Evolutionary conservation across 1,139 yeast species (phyloP).

Genomic region (Hemisphaericaspora xylofermentans): DNA sequence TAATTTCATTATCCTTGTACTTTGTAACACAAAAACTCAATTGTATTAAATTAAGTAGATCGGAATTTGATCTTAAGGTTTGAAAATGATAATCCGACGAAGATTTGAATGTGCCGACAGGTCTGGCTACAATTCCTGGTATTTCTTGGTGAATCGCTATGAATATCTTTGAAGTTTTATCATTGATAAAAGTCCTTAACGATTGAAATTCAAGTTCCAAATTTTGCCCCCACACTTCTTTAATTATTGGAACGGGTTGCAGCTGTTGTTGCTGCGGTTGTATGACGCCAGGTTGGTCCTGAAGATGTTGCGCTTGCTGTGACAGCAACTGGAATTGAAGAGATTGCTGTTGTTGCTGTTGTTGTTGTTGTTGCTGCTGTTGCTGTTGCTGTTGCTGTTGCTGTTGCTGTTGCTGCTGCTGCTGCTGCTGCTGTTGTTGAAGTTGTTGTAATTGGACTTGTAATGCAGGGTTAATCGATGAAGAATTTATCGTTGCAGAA

Average conservation of each 20-base stretch:
- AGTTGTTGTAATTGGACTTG: constrained; percentile 33
- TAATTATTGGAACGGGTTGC: constrained; percentile 40
- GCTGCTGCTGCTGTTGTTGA: constrained; percentile 20
- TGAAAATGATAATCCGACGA: constrained; percentile 94
- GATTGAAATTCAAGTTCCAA: constrained; percentile 77
- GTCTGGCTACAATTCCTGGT: constrained; percentile 95
- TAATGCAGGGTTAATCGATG: constrained; percentile 26
- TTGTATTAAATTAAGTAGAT: constrained; percentile 81
- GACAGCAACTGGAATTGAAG: constrained; percentile 15
- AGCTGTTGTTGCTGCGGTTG: constrained; percentile 19
- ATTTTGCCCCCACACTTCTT: constrained; percentile 85
- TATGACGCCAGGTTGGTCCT: constrained; percentile 13
- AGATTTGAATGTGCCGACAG: constrained; percentile 91
- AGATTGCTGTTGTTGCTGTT: constrained; percentile 13
- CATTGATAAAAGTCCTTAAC: constrained; percentile 65
- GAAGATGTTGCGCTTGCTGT: constrained; percentile 14
- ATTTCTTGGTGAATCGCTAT: constrained; percentile 87
- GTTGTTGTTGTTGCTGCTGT: constrained; percentile 17
- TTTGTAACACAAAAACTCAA: constrained; percentile 85
- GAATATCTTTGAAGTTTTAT: constrained; percentile 56
- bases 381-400: constrained; percentile 15
- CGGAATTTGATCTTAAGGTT: constrained; percentile 88
- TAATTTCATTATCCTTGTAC: constrained; percentile 61
- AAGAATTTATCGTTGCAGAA: constrained; percentile 14
- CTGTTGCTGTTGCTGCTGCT: constrained; percentile 16